phyloP scores from a whole-genome alignment of 2,329 filamentous ascomycete species.

The Metarhizium sp. region DNA sequence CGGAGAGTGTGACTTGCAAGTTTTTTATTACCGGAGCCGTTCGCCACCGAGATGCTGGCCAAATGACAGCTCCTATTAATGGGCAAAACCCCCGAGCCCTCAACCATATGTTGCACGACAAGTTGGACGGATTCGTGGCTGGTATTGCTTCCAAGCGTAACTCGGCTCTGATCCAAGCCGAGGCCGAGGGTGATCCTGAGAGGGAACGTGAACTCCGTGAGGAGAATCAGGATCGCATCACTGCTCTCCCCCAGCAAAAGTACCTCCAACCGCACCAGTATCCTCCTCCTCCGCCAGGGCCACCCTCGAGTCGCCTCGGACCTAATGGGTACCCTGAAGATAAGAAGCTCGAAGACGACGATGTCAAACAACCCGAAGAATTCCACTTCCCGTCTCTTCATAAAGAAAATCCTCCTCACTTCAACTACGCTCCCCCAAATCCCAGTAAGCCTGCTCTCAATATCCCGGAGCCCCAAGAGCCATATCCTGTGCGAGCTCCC shows the following conservation, averaged over 20 bases:
- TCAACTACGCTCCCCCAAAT: slow-evolving; percentile 44
- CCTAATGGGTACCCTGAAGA: slow-evolving; percentile 30
- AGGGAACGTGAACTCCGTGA: slow-evolving; percentile 68
- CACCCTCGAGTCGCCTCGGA: slow-evolving; percentile 6
- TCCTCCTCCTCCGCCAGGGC: slow-evolving; percentile 15
- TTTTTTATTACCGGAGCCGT: slow-evolving; percentile 80
- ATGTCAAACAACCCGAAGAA: slow-evolving; percentile 19
- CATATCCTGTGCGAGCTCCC: slow-evolving; percentile 31
- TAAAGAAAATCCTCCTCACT: slow-evolving; percentile 43
- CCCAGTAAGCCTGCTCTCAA: slow-evolving; percentile 11
- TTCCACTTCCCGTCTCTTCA: slow-evolving; percentile 52
- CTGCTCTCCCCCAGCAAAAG: slow-evolving; percentile 64
- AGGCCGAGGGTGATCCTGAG: slow-evolving; percentile 70
- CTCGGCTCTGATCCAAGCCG: slow-evolving; percentile 72
- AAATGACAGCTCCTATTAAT: slow-evolving; percentile 36
- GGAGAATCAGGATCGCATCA: slow-evolving; percentile 78
- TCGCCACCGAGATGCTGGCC: slow-evolving; percentile 21
- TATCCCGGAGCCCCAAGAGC: slow-evolving; percentile 11
- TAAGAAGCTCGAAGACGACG: slow-evolving; percentile 21
- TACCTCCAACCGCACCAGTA: slow-evolving; percentile 47
- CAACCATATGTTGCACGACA: slow-evolving; percentile 72
- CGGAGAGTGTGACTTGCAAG: slow-evolving; percentile 82
- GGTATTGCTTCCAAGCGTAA: slow-evolving; percentile 81
- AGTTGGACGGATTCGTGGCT: slow-evolving; percentile 78
- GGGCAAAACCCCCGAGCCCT: slow-evolving; percentile 41